phyloP scores from a whole-genome alignment of 75 land plant species.

The Larix kaempferi region DNA sequence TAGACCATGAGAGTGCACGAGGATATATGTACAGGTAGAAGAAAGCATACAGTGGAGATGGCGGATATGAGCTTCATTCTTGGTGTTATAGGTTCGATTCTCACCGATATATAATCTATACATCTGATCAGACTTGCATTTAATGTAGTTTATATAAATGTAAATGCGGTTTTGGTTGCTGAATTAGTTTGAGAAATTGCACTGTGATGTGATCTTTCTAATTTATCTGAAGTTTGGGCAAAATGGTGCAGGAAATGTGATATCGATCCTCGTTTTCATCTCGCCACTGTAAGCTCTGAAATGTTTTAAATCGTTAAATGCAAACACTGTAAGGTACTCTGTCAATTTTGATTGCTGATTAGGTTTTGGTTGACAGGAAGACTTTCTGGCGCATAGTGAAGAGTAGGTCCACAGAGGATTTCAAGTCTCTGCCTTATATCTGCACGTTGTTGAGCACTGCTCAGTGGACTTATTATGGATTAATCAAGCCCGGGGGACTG shows the following conservation, averaged over 20 bases:
- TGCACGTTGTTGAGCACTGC: conserved; percentile 28
- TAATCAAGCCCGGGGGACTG: conserved; percentile 17
- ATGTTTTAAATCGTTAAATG: no score
- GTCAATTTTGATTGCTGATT: neutral
- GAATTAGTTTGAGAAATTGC: no score
- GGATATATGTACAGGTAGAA: no score
- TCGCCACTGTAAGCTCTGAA: conserved; percentile 63
- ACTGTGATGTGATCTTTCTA: no score
- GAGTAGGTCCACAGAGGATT: conserved; percentile 32
- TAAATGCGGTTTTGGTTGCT: neutral
- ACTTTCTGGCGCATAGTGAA: conserved; percentile 36
- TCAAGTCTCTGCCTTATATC: conserved; percentile 39
- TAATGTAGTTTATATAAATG: no score
- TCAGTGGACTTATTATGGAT: conserved; percentile 43
- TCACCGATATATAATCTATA: no score
- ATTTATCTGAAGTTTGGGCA: no score
- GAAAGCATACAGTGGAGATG: no score
- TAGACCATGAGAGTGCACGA: no score
- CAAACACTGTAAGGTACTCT: no score
- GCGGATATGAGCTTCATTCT: neutral
- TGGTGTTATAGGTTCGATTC: conserved; percentile 24
- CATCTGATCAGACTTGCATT: no score
- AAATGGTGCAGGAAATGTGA: conserved; percentile 52
- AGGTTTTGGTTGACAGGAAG: conserved; percentile 24
- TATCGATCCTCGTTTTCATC: conserved; percentile 55